Evolutionary conservation across 2,329 filamentous ascomycete genomes (phyloP), one percentile per base, ranked within the genome.

Genomic region (Scytalidium sp.): DNA sequence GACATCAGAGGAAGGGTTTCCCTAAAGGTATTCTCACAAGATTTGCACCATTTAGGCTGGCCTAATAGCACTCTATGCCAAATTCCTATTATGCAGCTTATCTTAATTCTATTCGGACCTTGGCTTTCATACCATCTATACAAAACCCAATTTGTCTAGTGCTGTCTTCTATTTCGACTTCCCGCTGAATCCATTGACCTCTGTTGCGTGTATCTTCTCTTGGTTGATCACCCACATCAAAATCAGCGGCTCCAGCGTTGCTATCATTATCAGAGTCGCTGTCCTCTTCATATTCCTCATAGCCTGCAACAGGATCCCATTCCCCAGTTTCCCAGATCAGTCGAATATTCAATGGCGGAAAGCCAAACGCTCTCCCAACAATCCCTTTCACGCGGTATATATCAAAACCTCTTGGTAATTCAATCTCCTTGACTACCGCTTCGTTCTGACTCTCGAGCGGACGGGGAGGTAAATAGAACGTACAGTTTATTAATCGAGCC

Each of bases 271-370:
- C 78, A 42, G 76, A 78, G 57, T 73, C 76, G 42, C 74, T 74
- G 41, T 74, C 75, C 47, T 71, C 78, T 41, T 81, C 81, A 23
- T 78, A 76, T 3, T 81, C 76, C 54, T 83, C 77, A 57, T 83
- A 80, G 53, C 80, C 77, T 8, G 79, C 79, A 0, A 90, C 84
- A 0, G 89, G 89, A 66, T 96, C 90, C 83, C 87, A 90, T 67
- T 97, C 92, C 19, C 90, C 89, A 8, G 91, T 96, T 71, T 96
- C 90, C 87, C 90, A 96, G 1, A 94, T 72, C 44, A 97, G 67
- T 39, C 75, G 78, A 52, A 93, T 71, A 40, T 70, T 70, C 54
- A 90, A 74, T 0, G 90, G 87, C 43, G 76, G 69, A 10, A 88
- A 58, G 1, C 70, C 74, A 60, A 95, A 90, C n/a, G 86, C 66